Conservation (phyloP, 805 yeast species). For the Saccharomycopsis schoenii region DNA sequence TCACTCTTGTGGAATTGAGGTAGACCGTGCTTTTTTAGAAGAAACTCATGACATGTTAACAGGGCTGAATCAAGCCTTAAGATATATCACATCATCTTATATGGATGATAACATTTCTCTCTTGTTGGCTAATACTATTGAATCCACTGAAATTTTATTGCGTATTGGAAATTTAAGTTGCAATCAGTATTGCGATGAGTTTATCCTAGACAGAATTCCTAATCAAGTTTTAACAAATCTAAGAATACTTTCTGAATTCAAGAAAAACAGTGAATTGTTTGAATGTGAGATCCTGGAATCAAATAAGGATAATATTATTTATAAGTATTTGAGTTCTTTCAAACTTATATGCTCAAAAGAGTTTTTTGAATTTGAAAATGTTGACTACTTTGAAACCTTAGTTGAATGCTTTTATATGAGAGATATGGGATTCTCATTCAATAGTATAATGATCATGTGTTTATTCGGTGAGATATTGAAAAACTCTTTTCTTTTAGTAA, state of each 20-base stretch:
- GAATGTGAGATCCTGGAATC: not conserved
- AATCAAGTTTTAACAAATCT: constrained; percentile 52
- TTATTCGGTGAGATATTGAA: constrained; percentile 47
- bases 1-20: not conserved
- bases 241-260: constrained; percentile 37
- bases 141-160: constrained; percentile 54
- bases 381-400: constrained; percentile 45
- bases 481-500: constrained; percentile 22
- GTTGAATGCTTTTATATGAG: constrained; percentile 41
- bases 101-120: constrained; percentile 21
- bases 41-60: constrained; percentile 7
- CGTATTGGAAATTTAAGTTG: constrained; percentile 28
- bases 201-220: constrained; percentile 48
- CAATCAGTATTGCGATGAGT: not conserved
- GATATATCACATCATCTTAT: constrained; percentile 12
- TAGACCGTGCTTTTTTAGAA: not conserved
- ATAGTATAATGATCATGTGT: constrained; percentile 39
- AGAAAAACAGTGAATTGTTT: constrained; percentile 19
- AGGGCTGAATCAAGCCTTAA: constrained; percentile 17
- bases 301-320: constrained; percentile 7
- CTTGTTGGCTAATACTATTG: constrained; percentile 45
- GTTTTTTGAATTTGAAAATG: constrained; percentile 29
- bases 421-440: constrained; percentile 35
- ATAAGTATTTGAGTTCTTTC: constrained; percentile 27
- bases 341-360: constrained; percentile 27